Evolutionary conservation across 2,329 filamentous ascomycete species (phyloP).

Genomic region (Ceratocystis ficicola): DNA sequence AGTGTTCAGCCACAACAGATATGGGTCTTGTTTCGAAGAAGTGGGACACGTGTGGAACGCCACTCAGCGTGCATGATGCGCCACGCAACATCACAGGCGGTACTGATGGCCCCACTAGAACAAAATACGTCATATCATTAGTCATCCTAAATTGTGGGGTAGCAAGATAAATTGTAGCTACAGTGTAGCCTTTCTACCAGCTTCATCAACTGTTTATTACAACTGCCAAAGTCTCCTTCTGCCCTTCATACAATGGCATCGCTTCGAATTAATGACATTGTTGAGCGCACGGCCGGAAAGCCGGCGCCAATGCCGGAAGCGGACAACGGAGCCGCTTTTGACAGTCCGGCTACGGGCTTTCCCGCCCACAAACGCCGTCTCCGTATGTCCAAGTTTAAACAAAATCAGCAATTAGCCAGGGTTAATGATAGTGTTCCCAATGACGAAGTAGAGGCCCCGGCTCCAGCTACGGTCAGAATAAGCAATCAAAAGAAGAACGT

Average conservation of each 20-base stretch:
- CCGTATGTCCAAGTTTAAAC: conserved; percentile 66
- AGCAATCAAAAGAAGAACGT: conserved; percentile 21
- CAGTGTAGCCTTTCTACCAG: not conserved
- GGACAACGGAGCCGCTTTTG: conserved; percentile 40
- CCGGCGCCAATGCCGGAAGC: conserved; percentile 48
- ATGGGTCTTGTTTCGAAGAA: too few species aligned
- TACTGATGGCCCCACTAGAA: too few species aligned
- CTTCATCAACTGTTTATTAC: not conserved
- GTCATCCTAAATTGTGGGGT: not conserved
- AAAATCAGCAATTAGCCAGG: conserved; percentile 38
- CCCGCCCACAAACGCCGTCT: conserved; percentile 75
- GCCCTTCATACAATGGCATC: conserved; percentile 22
- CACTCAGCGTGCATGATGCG: too few species aligned
- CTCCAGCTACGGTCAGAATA: not conserved
- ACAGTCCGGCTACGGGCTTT: conserved; percentile 53
- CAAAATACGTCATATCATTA: not conserved
- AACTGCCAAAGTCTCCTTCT: not conserved
- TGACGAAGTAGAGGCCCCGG: conserved; percentile 5
- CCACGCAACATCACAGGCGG: too few species aligned
- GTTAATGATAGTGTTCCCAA: conserved; percentile 11
- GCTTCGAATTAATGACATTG: conserved; percentile 61
- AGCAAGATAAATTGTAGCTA: not conserved
- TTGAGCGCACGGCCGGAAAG: conserved; percentile 49
- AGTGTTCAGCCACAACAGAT: too few species aligned
- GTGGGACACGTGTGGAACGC: too few species aligned